phyloP scores from a whole-genome alignment of 352 stramenopile genomes.

The Pythium folliculosum region DNA sequence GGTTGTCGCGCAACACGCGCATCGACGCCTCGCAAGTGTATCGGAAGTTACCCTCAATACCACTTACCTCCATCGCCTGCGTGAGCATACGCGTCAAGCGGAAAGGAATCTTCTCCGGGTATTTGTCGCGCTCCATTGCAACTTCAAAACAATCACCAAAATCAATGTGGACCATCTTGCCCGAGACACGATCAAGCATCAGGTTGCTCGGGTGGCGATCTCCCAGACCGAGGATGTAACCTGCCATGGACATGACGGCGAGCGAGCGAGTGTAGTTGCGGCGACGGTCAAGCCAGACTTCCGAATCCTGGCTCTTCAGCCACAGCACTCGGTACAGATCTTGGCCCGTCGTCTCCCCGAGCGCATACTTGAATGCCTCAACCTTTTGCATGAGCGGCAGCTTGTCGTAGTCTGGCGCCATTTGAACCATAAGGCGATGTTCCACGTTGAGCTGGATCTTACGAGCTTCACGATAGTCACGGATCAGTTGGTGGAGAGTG shows the following conservation, averaged over 20 bases:
- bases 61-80: slow-evolving; percentile 99
- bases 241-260: slow-evolving; percentile 99
- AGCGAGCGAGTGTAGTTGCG: slow-evolving; percentile 98
- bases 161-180: slow-evolving; percentile 99
- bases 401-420: slow-evolving; percentile 98
- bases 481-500: slow-evolving; percentile 99
- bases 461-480: slow-evolving; percentile 93
- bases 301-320: slow-evolving; percentile 98
- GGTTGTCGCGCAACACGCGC: slow-evolving; percentile 97
- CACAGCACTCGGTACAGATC: slow-evolving; percentile 99
- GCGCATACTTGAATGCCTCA: slow-evolving; percentile 96
- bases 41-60: slow-evolving; percentile 99
- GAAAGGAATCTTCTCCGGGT: slow-evolving; percentile 99
- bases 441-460: slow-evolving; percentile 97
- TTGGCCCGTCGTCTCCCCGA: slow-evolving; percentile 94
- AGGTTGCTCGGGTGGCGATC: slow-evolving; percentile 99
- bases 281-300: slow-evolving; percentile 98
- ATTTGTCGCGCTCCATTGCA: slow-evolving; percentile 99
- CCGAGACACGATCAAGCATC: slow-evolving; percentile 99
- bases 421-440: slow-evolving; percentile 96
- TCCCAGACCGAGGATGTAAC: slow-evolving; percentile 99
- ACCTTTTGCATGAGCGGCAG: slow-evolving; percentile 99
- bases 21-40: slow-evolving; percentile 98
- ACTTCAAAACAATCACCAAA: slow-evolving; percentile 99
- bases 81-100: slow-evolving; percentile 99